These are phyloP conservation scores for Aspergillus hiratsukae DNA, from an alignment of 2,329 filamentous ascomycete genomes.

Conservation along the genomic window DNA sequence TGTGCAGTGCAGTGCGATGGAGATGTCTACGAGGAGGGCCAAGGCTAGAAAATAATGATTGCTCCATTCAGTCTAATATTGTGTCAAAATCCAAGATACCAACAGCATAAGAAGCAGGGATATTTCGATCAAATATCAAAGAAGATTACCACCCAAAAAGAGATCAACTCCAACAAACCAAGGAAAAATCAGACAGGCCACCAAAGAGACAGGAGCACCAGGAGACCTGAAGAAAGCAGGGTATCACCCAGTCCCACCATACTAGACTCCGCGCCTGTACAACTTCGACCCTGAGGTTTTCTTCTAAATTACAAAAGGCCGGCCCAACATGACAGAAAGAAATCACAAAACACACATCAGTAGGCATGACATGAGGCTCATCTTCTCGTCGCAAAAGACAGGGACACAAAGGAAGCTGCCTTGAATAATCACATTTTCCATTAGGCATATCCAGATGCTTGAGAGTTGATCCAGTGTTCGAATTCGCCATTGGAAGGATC, in stretches of 20 bases:
- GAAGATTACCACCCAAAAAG: background rate
- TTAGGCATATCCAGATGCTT: slow-evolving; percentile 15
- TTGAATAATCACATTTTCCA: background rate
- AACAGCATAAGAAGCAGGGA: background rate
- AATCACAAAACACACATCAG: background rate
- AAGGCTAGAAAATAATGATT: background rate
- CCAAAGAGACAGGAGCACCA: background rate
- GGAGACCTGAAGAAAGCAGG: background rate
- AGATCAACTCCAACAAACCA: background rate
- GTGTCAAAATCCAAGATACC: background rate
- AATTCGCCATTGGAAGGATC: slow-evolving; percentile 42
- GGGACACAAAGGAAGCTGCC: background rate
- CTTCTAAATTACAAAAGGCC: background rate
- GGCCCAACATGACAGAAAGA: background rate
- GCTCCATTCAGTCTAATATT: background rate
- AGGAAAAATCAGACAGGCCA: background rate
- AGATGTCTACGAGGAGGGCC: background rate
- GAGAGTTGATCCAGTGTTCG: slow-evolving; percentile 42
- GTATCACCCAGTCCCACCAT: background rate
- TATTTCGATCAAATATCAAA: background rate
- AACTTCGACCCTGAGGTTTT: background rate
- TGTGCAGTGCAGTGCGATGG: background rate
- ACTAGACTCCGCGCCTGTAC: background rate
- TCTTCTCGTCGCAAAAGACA: background rate
- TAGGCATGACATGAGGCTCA: background rate